Evolutionary conservation across 1,139 yeast genomes (phyloP).

Genomic region (Nakaseomyces sp.): DNA sequence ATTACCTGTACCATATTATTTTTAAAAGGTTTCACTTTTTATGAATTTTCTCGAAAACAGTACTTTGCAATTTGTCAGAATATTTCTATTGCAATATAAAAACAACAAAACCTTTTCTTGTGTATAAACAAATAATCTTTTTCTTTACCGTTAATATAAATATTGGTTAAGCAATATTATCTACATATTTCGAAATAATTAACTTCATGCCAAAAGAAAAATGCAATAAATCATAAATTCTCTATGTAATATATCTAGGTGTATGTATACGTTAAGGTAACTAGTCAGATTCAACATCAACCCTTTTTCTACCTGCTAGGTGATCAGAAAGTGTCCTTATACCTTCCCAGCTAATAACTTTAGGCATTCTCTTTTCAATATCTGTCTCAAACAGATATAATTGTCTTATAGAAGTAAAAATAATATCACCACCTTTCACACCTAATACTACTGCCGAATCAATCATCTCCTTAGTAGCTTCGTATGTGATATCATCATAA

Average conservation of each 20-base stretch:
- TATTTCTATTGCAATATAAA: background rate
- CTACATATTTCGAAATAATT: background rate
- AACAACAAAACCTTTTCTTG: constrained; percentile 3
- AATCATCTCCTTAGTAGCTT: constrained; percentile 32
- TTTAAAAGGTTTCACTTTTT: background rate
- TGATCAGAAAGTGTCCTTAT: constrained; percentile 73
- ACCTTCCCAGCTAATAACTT: constrained; percentile 72
- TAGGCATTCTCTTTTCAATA: constrained; percentile 74
- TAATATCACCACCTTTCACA: constrained; percentile 66
- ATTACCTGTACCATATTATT: constrained; percentile 2
- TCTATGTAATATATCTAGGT: background rate
- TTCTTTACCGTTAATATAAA: background rate
- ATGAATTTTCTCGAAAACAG: background rate
- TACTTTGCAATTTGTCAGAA: background rate
- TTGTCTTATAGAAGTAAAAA: constrained; percentile 61
- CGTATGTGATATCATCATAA: constrained; percentile 28
- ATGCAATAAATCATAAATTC: background rate
- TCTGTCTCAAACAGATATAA: constrained; percentile 85
- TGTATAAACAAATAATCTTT: constrained; percentile 3
- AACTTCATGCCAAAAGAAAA: background rate
- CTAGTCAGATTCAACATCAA: background rate
- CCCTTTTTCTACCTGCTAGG: constrained; percentile 62
- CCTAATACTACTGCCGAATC: constrained; percentile 83
- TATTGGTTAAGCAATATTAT: background rate
- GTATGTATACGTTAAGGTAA: background rate